Evolutionary conservation across 2,329 filamentous ascomycete genomes (phyloP).

Genomic region (Drechslerella stenobrocha): DNA sequence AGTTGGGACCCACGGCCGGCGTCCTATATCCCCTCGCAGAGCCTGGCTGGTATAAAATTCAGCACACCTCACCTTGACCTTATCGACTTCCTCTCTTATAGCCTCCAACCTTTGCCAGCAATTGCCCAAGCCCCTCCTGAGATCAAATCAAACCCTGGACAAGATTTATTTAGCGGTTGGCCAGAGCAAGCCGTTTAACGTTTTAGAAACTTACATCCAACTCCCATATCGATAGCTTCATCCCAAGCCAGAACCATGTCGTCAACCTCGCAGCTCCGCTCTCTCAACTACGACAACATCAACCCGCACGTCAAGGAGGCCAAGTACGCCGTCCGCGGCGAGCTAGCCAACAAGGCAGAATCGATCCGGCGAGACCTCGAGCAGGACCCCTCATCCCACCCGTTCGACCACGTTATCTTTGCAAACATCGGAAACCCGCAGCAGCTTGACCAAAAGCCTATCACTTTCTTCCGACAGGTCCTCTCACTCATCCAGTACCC

Average conservation of each 20-base stretch:
- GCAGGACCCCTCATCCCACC: slow-evolving; percentile 64
- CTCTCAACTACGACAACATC: slow-evolving; percentile 80
- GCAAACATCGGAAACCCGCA: slow-evolving; percentile 99
- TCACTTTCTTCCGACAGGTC: slow-evolving; percentile 98
- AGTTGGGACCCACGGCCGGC: slow-evolving; percentile 7
- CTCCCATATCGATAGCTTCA: background rate
- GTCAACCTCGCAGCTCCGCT: slow-evolving; percentile 57
- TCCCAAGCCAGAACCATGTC: slow-evolving; percentile 56
- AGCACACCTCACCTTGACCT: background rate
- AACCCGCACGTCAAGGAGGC: slow-evolving; percentile 84
- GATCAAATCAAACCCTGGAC: too few species aligned
- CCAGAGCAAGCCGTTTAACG: background rate
- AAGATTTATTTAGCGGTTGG: background rate
- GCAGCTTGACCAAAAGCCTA: slow-evolving; percentile 97
- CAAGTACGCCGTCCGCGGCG: slow-evolving; percentile 94
- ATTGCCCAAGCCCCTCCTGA: too few species aligned
- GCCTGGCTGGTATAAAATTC: background rate
- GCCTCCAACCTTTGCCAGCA: background rate
- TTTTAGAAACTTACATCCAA: background rate
- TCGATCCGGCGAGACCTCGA: slow-evolving; percentile 68
- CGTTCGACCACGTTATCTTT: slow-evolving; percentile 88
- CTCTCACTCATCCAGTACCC: slow-evolving; percentile 92
- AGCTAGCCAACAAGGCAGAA: slow-evolving; percentile 91
- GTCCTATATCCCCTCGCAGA: slow-evolving; percentile 2
- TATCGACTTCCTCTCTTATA: background rate